phyloP scores from a whole-genome alignment of 2,329 filamentous ascomycete species.

The Rhinocladiella similis region DNA sequence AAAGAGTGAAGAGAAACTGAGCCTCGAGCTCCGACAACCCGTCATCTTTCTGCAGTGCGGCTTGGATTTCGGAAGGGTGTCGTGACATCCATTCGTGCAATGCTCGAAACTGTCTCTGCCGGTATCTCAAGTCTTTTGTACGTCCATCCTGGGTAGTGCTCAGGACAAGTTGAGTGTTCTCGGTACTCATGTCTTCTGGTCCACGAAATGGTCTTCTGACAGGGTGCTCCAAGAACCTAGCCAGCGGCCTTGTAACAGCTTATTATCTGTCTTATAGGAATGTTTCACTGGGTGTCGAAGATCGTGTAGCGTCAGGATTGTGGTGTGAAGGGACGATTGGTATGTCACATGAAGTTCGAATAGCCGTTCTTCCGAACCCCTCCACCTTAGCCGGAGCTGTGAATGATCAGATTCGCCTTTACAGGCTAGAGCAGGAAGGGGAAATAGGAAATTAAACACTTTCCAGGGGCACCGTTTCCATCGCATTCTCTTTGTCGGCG shows the following conservation, averaged over 20 bases:
- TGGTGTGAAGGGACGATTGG: background rate
- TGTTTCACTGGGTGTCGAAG: too few species aligned
- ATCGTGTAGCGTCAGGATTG: background rate
- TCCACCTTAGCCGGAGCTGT: background rate
- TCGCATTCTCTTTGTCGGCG: too few species aligned
- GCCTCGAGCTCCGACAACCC: conserved; percentile 35
- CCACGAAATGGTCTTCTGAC: too few species aligned
- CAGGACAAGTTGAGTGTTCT: conserved; percentile 27
- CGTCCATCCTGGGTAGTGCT: conserved; percentile 40
- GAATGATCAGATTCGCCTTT: background rate
- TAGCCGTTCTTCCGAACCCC: background rate
- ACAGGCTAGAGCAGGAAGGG: too few species aligned
- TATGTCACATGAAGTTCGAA: background rate
- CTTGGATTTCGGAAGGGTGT: conserved; percentile 32
- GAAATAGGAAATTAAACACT: too few species aligned
- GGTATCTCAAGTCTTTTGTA: conserved; percentile 39
- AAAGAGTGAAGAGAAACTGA: conserved; percentile 30
- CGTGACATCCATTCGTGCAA: conserved; percentile 37
- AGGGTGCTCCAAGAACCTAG: too few species aligned
- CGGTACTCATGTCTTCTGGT: background rate
- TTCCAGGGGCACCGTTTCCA: too few species aligned
- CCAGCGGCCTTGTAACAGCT: too few species aligned
- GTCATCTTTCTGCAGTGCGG: conserved; percentile 35
- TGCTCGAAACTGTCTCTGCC: conserved; percentile 40
- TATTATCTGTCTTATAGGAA: too few species aligned